These are phyloP conservation scores for Amaranthus cruentus DNA, from an alignment of 148 eudicot species.

Conservation along the genomic window DNA sequence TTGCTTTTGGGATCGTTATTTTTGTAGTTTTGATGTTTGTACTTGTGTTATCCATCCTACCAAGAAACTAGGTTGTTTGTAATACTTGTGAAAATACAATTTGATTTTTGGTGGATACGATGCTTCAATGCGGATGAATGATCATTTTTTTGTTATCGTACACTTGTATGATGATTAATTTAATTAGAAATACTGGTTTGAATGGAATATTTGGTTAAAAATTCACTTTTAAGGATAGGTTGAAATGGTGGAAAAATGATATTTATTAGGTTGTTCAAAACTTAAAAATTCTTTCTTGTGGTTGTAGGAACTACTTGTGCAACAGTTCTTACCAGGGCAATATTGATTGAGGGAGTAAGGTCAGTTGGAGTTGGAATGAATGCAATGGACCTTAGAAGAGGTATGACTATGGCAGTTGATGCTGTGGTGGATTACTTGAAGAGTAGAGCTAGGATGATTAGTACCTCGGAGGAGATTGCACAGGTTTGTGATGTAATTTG, in stretches of 20 bases:
- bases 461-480: constrained; percentile 84
- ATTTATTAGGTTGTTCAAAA: no score
- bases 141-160: no score
- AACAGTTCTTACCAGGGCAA: constrained; percentile 82
- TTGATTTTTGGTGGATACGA: no score
- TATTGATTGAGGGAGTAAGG: constrained; percentile 68
- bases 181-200: no score
- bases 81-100: no score
- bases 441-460: constrained; percentile 86
- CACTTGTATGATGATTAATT: no score
- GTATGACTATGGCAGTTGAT: constrained; percentile 85
- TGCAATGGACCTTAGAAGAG: constrained; percentile 78
- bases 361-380: constrained; percentile 92
- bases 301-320: constrained; percentile 88
- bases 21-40: no score
- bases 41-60: no score
- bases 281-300: not conserved
- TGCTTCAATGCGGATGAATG: no score
- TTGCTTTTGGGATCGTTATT: not conserved
- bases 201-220: not conserved
- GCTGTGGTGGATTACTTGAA: constrained; percentile 69
- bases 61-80: no score
- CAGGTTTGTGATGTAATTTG: constrained; percentile 35
- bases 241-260: not conserved
- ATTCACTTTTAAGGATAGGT: not conserved